Percentiles rank a stretch among this genome's conserved stretches.
Conservation (phyloP, 352 stramenopile species). For the Globisporangium emineosum region DNA sequence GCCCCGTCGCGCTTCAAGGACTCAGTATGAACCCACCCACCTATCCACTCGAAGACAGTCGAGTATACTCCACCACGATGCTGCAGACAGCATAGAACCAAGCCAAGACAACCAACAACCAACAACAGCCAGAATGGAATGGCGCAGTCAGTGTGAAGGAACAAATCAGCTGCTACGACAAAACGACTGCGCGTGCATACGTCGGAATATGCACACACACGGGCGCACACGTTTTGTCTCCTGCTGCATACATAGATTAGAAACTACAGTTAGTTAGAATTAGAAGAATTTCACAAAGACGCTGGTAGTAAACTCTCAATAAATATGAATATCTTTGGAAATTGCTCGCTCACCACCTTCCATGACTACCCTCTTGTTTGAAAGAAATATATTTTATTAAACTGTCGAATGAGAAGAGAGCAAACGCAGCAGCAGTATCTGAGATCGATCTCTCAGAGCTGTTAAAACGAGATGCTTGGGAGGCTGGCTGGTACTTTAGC, state of each 20-base stretch:
- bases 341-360: too few species aligned
- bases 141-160: neutral
- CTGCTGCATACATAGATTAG: neutral
- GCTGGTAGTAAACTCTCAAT: neutral
- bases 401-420: neutral
- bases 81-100: neutral
- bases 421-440: neutral
- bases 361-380: too few species aligned
- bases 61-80: neutral
- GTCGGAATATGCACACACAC: conserved; percentile 5
- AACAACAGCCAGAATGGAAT: neutral
- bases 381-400: conserved; percentile 10
- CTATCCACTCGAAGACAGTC: neutral
- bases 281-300: neutral
- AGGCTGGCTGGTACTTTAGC: neutral
- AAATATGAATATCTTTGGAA: neutral
- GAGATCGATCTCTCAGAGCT: neutral
- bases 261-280: neutral
- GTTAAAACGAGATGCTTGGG: neutral
- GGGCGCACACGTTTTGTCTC: neutral
- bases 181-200: neutral
- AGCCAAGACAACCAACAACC: neutral
- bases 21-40: neutral
- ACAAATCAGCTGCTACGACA: neutral
- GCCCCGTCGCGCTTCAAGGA: neutral